A percentile compares a stretch with the other conserved stretches of the same genome.
These are phyloP conservation scores for Amanita fuliginea DNA, from an alignment of 768 basidiomycete genomes.

Conservation along the genomic window DNA sequence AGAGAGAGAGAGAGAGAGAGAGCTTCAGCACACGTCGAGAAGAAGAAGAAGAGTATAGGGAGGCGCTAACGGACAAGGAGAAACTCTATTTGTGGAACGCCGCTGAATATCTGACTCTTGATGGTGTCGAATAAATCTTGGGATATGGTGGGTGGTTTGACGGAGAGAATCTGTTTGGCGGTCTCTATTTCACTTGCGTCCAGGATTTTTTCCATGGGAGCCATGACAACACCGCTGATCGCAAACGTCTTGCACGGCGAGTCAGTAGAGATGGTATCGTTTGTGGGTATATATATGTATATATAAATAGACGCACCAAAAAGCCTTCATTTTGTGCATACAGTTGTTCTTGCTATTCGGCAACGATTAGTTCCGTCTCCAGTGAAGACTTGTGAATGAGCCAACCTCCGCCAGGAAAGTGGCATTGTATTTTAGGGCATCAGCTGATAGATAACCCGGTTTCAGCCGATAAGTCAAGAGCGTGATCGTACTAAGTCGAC, in stretches of 20 bases:
- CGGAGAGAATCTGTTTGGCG: conserved; percentile 14
- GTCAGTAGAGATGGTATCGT: not conserved
- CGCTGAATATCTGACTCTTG: conserved; percentile 15
- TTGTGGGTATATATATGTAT: not conserved
- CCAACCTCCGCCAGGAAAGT: conserved; percentile 17
- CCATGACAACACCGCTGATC: conserved; percentile 17
- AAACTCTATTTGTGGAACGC: conserved; percentile 19
- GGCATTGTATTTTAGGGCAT: conserved; percentile 18
- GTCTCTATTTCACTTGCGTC: conserved; percentile 12
- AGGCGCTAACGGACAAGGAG: conserved; percentile 18
- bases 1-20: no score
- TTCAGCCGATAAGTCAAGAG: conserved; percentile 21
- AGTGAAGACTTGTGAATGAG: not conserved
- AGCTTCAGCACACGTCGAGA: not conserved
- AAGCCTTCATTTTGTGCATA: conserved; percentile 18
- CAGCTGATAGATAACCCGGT: conserved; percentile 18
- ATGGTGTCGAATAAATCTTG: conserved; percentile 17
- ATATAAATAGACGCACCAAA: conserved; percentile 16
- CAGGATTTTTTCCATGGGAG: conserved; percentile 16
- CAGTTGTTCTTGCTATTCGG: conserved; percentile 16
- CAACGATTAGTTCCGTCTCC: not conserved
- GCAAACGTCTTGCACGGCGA: conserved; percentile 16
- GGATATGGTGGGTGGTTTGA: conserved; percentile 18
- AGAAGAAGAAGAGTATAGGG: no score
- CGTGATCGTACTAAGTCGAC: conserved; percentile 14